A percentile compares a stretch with the other conserved stretches of the same genome.
Evolutionary conservation across 176 grass and related monocot genomes (phyloP).

Genomic region (Elymus sibiricus): DNA sequence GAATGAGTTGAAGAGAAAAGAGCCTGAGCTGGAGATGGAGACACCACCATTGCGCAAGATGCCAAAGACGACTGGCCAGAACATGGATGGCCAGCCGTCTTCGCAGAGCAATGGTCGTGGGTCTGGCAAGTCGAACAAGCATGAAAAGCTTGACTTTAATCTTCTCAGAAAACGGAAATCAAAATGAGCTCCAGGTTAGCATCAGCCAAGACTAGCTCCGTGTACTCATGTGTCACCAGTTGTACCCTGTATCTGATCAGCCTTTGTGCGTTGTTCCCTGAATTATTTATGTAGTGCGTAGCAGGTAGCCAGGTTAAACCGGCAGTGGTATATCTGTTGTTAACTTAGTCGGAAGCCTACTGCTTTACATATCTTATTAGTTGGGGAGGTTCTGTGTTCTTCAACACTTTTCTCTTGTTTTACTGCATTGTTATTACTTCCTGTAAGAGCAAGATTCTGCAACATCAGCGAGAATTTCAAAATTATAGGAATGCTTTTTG

Average conservation of each 20-base stretch:
- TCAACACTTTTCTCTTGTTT: not conserved
- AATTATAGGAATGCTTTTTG: too few relatives aligned
- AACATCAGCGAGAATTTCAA: too few relatives aligned
- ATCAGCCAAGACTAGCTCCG: not conserved
- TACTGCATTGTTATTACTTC: not conserved
- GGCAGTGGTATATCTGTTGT: not conserved
- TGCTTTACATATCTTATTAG: not conserved
- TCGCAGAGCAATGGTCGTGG: slow-evolving; percentile 46
- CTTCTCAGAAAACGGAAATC: slow-evolving; percentile 48
- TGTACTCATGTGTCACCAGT: slow-evolving; percentile 17
- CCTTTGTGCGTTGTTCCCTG: not conserved
- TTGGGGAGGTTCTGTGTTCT: not conserved
- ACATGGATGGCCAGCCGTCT: slow-evolving; percentile 26
- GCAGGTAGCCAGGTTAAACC: not conserved
- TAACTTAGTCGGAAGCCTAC: not conserved
- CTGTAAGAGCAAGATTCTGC: too few relatives aligned
- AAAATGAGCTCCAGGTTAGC: slow-evolving; percentile 2
- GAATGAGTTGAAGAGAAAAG: slow-evolving; percentile 73
- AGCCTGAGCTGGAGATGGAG: slow-evolving; percentile 46
- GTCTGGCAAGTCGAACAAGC: slow-evolving; percentile 47
- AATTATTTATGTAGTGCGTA: not conserved
- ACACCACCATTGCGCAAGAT: slow-evolving; percentile 32
- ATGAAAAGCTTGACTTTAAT: slow-evolving; percentile 60
- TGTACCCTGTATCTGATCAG: slow-evolving; percentile 23
- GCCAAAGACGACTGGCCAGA: slow-evolving; percentile 29